These are phyloP conservation scores for Chlamydomonas incerta DNA, from an alignment of 139 green algal genomes.

Conservation along the genomic window DNA sequence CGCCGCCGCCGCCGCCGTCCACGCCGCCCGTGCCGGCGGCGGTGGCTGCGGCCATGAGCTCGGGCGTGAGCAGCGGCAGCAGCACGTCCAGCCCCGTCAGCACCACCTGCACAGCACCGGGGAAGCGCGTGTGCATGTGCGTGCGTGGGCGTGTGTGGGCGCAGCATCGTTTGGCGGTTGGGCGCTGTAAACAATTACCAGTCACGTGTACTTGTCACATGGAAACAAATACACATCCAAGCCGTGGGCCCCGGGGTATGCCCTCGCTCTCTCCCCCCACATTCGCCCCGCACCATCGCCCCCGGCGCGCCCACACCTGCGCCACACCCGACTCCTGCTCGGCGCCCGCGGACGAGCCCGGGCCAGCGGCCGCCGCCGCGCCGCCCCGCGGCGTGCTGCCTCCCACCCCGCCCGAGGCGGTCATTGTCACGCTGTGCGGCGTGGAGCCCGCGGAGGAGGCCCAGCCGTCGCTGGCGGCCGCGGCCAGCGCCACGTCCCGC, in stretches of 20 bases:
- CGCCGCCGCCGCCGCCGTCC: neutral
- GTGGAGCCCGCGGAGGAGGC: constrained; percentile 6
- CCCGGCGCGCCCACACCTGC: constrained; percentile 28
- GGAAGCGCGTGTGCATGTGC: too few species aligned
- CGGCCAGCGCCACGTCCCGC: constrained; percentile 26
- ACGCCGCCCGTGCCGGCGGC: constrained; percentile 17
- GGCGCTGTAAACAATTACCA: too few species aligned
- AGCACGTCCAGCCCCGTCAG: constrained; percentile 82
- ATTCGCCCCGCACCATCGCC: too few species aligned
- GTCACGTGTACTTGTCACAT: too few species aligned
- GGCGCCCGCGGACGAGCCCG: neutral
- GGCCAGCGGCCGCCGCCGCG: neutral
- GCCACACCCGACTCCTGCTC: constrained; percentile 14
- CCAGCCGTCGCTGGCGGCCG: constrained; percentile 26
- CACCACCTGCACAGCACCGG: too few species aligned
- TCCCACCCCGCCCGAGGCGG: neutral
- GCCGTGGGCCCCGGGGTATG: too few species aligned
- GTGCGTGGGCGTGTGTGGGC: too few species aligned
- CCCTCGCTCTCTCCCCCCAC: too few species aligned
- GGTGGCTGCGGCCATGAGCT: constrained; percentile 71
- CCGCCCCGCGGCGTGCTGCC: neutral
- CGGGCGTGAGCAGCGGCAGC: constrained; percentile 80
- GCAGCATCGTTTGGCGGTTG: too few species aligned
- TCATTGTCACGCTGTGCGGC: neutral
- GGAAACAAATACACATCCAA: too few species aligned